Conservation (phyloP, 805 yeast species). For the Maudiozyma bulderi region DNA sequence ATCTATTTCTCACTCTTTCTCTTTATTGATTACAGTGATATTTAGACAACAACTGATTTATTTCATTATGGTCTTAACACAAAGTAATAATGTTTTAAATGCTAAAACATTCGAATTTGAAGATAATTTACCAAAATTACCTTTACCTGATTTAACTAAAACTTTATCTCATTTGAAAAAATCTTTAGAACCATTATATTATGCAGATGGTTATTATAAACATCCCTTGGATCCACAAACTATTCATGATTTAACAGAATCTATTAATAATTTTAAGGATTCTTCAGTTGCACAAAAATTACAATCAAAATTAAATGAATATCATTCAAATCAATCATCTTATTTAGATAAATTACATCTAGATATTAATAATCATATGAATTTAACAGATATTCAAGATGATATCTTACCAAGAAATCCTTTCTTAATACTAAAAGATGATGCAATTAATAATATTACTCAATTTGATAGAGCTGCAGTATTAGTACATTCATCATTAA, state of each 20-base stretch:
- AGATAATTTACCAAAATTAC: conserved; percentile 41
- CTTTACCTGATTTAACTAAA: conserved; percentile 46
- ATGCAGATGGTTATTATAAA: conserved; percentile 39
- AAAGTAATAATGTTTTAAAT: not conserved
- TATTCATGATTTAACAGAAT: conserved; percentile 30
- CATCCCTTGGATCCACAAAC: conserved; percentile 22
- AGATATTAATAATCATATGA: conserved; percentile 34
- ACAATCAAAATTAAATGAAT: conserved; percentile 45
- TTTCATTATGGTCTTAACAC: not conserved
- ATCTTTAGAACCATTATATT: conserved; percentile 51
- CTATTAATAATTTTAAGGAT: conserved; percentile 37
- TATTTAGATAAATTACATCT: conserved; percentile 44
- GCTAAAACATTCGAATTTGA: conserved; percentile 12
- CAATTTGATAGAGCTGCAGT: conserved; percentile 64
- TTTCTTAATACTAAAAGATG: conserved; percentile 63
- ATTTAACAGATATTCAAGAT: conserved; percentile 55
- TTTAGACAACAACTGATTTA: not conserved
- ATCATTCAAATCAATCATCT: conserved; percentile 35
- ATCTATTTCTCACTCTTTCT: not conserved
- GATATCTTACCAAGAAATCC: conserved; percentile 72
- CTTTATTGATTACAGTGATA: too few species aligned
- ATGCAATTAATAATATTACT: conserved; percentile 53
- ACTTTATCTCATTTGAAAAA: conserved; percentile 45
- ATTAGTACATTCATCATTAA: conserved; percentile 52
- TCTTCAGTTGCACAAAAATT: conserved; percentile 36